A percentile compares a stretch with the other conserved stretches of the same genome.
These are phyloP conservation scores for Bidens hawaiensis DNA, from an alignment of 140 eudicot species.

Conservation along the genomic window DNA sequence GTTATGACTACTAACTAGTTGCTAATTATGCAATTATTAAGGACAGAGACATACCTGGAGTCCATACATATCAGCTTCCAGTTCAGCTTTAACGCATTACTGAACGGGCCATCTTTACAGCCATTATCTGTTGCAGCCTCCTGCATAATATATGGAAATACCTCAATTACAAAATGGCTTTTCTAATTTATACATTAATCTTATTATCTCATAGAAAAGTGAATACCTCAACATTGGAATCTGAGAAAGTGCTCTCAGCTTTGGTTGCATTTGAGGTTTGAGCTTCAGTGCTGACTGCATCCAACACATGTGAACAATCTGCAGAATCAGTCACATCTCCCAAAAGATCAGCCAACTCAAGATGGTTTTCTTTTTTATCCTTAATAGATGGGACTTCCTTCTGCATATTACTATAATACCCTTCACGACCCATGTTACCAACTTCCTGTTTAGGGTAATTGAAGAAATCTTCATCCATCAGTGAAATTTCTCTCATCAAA, in stretches of 20 bases:
- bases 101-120: slow-evolving; percentile 40
- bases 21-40: background rate
- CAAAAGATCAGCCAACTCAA: slow-evolving; percentile 24
- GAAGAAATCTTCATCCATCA: slow-evolving; percentile 35
- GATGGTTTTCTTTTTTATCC: slow-evolving; percentile 22
- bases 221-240: slow-evolving; percentile 45
- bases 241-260: slow-evolving; percentile 27
- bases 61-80: slow-evolving; percentile 77
- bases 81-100: slow-evolving; percentile 85
- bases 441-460: slow-evolving; percentile 20
- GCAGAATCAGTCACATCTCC: slow-evolving; percentile 23
- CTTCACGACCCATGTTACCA: slow-evolving; percentile 14
- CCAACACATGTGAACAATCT: slow-evolving; percentile 20
- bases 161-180: slow-evolving; percentile 8
- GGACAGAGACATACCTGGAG: slow-evolving; percentile 54
- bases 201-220: slow-evolving; percentile 12
- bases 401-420: slow-evolving; percentile 21
- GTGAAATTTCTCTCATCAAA: slow-evolving; percentile 30
- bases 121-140: slow-evolving; percentile 35
- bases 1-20: slow-evolving; percentile 3
- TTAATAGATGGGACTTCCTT: slow-evolving; percentile 14
- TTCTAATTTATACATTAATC: slow-evolving; percentile 3
- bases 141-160: slow-evolving; percentile 37
- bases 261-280: slow-evolving; percentile 26
- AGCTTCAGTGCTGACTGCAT: slow-evolving; percentile 26